Conservation (phyloP, 768 basidiomycete genomes). For the Pleurotus giganteus region DNA sequence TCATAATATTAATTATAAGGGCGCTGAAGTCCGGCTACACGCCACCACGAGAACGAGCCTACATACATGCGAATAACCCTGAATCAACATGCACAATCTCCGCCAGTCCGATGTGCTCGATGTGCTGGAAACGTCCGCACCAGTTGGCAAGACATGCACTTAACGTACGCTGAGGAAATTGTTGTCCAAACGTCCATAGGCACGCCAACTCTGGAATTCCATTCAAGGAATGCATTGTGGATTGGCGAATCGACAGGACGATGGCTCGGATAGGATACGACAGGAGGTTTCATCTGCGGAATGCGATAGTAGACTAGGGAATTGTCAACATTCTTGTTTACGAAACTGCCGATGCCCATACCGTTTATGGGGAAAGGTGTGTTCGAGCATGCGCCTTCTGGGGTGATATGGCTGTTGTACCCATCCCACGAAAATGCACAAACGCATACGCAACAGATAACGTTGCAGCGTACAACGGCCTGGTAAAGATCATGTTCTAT, state of each 20-base stretch:
- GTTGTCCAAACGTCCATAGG: conserved; percentile 15
- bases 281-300: too few species aligned
- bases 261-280: too few species aligned
- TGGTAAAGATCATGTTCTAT: neutral
- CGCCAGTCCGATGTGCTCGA: neutral
- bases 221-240: conserved; percentile 11
- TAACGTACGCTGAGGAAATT: conserved; percentile 11
- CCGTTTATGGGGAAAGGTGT: neutral
- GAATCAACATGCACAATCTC: neutral
- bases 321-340: too few species aligned
- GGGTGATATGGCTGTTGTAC: neutral
- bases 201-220: conserved; percentile 15
- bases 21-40: too few species aligned
- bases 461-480: neutral
- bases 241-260: neutral
- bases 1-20: too few species aligned
- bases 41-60: too few species aligned
- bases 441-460: neutral
- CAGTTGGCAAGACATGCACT: conserved; percentile 9
- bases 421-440: neutral
- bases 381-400: neutral
- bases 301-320: too few species aligned
- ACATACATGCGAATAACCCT: too few species aligned
- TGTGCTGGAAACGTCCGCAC: conserved; percentile 3
- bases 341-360: too few species aligned